Evolutionary conservation across 768 basidiomycete genomes (phyloP).

Genomic region (Podaxis sp.): DNA sequence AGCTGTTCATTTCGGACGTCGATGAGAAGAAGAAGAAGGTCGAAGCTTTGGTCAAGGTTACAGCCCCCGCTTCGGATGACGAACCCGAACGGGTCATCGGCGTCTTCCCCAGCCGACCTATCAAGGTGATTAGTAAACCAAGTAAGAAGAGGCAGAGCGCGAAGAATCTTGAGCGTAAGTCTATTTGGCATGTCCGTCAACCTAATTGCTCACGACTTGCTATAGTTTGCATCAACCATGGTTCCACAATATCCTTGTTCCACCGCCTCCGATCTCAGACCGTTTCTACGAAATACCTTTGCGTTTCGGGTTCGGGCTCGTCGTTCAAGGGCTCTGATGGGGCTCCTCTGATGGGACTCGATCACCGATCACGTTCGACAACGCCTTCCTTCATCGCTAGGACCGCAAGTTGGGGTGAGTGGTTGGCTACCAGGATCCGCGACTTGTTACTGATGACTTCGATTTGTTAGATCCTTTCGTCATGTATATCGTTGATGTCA

Average conservation of each 20-base stretch:
- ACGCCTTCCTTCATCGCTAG: constrained; percentile 88
- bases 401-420: constrained; percentile 86
- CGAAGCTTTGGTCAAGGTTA: constrained; percentile 88
- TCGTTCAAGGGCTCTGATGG: constrained; percentile 95
- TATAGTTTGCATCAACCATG: constrained; percentile 92
- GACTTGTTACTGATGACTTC: constrained; percentile 11
- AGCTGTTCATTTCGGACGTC: constrained; percentile 92
- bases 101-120: constrained; percentile 88
- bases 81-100: constrained; percentile 85
- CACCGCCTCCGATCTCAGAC: constrained; percentile 95
- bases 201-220: constrained; percentile 18
- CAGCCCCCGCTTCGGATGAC: constrained; percentile 75
- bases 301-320: constrained; percentile 90
- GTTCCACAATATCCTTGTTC: constrained; percentile 92
- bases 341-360: constrained; percentile 77
- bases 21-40: constrained; percentile 96
- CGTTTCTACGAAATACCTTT: constrained; percentile 93
- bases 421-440: constrained; percentile 14
- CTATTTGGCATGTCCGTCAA: constrained; percentile 16
- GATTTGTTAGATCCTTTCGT: constrained; percentile 76
- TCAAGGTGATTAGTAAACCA: constrained; percentile 98
- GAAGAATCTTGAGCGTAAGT: constrained; percentile 89
- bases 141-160: constrained; percentile 95
- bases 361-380: constrained; percentile 65
- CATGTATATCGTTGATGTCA: constrained; percentile 96